Evolutionary conservation across 805 yeast species (phyloP).

Genomic region (Metschnikowia amazonensis): DNA sequence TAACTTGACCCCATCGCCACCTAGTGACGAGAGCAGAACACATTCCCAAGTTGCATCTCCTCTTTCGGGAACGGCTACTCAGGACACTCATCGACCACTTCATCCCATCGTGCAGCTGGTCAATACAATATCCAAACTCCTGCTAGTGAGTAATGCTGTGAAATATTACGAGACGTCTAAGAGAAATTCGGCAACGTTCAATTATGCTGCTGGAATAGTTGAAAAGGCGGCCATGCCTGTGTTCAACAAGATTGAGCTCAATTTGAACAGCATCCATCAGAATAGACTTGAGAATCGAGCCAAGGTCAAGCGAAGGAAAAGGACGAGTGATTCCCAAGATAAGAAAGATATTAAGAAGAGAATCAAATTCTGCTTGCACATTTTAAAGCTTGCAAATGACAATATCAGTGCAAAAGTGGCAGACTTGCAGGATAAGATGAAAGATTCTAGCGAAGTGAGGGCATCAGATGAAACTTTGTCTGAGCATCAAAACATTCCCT

Average conservation of each 20-base stretch:
- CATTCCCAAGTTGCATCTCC: conserved; percentile 15
- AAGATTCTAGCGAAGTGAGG: conserved; percentile 33
- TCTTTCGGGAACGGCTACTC: conserved; percentile 11
- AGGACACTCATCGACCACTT: conserved; percentile 16
- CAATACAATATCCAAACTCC: conserved; percentile 36
- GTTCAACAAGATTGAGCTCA: conserved; percentile 46
- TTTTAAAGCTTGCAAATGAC: conserved; percentile 75
- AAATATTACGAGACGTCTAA: conserved; percentile 45
- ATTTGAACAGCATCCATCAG: conserved; percentile 39
- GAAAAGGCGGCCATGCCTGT: conserved; percentile 54
- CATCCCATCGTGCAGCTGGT: conserved; percentile 42
- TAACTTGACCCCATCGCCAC: conserved; percentile 21
- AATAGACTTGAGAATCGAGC: conserved; percentile 22
- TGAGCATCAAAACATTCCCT: background rate
- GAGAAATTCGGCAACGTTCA: conserved; percentile 46
- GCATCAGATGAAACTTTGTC: background rate
- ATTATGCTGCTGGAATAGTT: conserved; percentile 59
- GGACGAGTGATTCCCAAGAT: conserved; percentile 16
- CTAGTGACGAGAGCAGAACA: conserved; percentile 8
- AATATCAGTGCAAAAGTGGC: conserved; percentile 66
- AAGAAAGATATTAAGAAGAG: conserved; percentile 65
- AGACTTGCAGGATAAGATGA: conserved; percentile 51
- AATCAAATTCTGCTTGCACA: conserved; percentile 72
- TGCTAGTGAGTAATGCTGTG: conserved; percentile 47
- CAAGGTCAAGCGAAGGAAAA: conserved; percentile 14